Base-by-base conservation (phyloP, 2,329 filamentous ascomycete genomes). In the Botryotinia convoluta region DNA sequence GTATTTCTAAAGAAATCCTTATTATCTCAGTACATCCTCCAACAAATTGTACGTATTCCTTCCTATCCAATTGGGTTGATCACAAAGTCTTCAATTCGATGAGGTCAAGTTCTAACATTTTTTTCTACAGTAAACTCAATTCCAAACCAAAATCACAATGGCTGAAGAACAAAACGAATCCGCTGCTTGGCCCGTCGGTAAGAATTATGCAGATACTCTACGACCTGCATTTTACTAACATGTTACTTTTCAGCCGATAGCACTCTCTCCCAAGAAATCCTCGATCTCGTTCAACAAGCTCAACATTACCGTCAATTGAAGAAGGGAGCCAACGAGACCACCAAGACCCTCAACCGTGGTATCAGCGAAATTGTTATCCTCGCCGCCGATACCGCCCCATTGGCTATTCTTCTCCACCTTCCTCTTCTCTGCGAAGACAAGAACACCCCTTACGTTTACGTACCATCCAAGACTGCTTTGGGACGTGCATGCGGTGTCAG, bases 311-410 rank as follows among this genome's bases (percentile, higher is more conserved):
- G 91, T 69, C 93, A 96, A 87, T 84, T 95, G 77, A 96, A 96
- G 88, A 97, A 96, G 87, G 93, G 93, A 75, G 93, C 93, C 82
- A 95, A 95, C 87, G 92, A 93, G 83, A 86, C 90, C 54, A 97
- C 93, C 81, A 97, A 97, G 87, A 92, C 93, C 1, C 88, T 97
- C 69, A 97, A 96, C 86, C 92, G 95, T 79, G 95, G 95, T 85
- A 94, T 95, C 76, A 90, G 90, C 78, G 95, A 98, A 85, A 86
- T 98, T 77, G 91, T 97, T 81, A 89, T 98, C 79, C 90, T 98
- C 72, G 94, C 94, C 65, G 94, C 93, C 76, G 95, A 98, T 82
- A 96, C 94, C 79, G 88, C 89, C 74, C 95, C 95, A 60, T 88
- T 98, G 69, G 92, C 94, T 71, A 98, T 98, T 78, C 87, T 97